Conservation (phyloP, 2,329 filamentous ascomycete species). For the Venturia aucupariae region DNA sequence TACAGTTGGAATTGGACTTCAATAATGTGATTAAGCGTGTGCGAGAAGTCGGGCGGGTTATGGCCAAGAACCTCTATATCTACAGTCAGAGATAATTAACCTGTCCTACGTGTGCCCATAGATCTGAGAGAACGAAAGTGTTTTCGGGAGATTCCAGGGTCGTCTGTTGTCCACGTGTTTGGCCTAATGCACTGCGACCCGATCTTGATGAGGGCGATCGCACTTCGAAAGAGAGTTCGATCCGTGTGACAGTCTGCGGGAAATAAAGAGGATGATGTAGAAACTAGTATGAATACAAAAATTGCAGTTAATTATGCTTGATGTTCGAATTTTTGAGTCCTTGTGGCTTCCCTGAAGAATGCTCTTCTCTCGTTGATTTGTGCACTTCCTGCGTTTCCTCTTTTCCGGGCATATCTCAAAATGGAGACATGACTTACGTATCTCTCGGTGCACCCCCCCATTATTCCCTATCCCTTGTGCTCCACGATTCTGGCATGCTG, state of each 20-base stretch:
- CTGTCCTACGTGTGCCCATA: not conserved
- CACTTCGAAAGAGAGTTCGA: not conserved
- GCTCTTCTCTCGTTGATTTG: too few species aligned
- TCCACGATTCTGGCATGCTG: too few species aligned
- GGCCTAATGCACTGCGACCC: not conserved
- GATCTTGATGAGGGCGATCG: not conserved
- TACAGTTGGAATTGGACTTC: not conserved
- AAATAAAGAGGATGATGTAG: not conserved
- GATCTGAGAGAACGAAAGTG: not conserved
- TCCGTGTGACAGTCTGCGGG: not conserved
- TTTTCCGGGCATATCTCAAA: too few species aligned
- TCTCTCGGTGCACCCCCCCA: too few species aligned
- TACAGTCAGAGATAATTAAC: not conserved
- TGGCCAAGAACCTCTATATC: not conserved
- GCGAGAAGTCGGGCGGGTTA: slow-evolving; percentile 4
- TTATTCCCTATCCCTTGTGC: too few species aligned
- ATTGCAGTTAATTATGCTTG: not conserved
- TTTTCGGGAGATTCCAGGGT: too few species aligned
- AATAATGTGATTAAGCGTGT: slow-evolving; percentile 16
- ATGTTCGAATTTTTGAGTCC: not conserved
- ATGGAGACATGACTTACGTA: too few species aligned
- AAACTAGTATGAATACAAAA: not conserved
- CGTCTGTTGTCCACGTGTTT: not conserved
- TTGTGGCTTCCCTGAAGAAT: too few species aligned
- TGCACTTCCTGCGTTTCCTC: too few species aligned